These are phyloP conservation scores for Chaetomium tenue DNA, from an alignment of 495 filamentous ascomycete species.

Conservation along the genomic window DNA sequence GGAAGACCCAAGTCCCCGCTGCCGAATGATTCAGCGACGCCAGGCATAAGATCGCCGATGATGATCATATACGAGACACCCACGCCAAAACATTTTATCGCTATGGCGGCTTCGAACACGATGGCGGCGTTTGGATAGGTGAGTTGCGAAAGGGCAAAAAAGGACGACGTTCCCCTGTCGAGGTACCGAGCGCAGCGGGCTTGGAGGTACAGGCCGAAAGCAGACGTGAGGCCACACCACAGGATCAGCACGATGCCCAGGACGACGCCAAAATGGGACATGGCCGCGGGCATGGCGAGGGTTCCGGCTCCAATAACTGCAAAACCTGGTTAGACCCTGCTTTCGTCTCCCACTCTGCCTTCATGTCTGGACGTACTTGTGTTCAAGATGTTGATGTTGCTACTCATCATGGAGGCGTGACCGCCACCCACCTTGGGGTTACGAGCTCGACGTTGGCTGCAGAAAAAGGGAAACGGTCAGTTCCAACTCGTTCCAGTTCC, in stretches of 20 bases:
- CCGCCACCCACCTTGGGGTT: constrained; percentile 54
- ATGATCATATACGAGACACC: constrained; percentile 97
- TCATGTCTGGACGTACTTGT: constrained; percentile 62
- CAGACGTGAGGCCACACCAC: constrained; percentile 85
- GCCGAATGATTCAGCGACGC: constrained; percentile 72
- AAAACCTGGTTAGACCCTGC: background rate
- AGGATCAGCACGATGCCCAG: constrained; percentile 80
- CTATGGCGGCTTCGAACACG: constrained; percentile 92
- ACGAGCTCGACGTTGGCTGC: constrained; percentile 37
- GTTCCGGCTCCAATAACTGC: constrained; percentile 90
- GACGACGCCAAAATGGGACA: constrained; percentile 86
- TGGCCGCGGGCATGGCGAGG: constrained; percentile 88
- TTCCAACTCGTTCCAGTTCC: background rate
- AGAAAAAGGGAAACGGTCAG: background rate
- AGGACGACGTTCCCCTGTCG: constrained; percentile 74
- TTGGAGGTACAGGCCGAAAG: constrained; percentile 93
- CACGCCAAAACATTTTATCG: constrained; percentile 97
- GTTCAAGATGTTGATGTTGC: constrained; percentile 92
- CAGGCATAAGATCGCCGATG: constrained; percentile 97
- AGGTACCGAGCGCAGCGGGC: constrained; percentile 87
- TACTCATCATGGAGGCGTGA: constrained; percentile 83
- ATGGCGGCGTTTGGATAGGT: constrained; percentile 97
- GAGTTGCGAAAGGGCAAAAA: constrained; percentile 91
- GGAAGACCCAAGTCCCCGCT: constrained; percentile 55
- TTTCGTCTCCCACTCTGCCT: background rate